Evolutionary conservation across 805 yeast species (phyloP), one percentile per base, ranked within the genome.

Genomic region (Yarrowia sp.): DNA sequence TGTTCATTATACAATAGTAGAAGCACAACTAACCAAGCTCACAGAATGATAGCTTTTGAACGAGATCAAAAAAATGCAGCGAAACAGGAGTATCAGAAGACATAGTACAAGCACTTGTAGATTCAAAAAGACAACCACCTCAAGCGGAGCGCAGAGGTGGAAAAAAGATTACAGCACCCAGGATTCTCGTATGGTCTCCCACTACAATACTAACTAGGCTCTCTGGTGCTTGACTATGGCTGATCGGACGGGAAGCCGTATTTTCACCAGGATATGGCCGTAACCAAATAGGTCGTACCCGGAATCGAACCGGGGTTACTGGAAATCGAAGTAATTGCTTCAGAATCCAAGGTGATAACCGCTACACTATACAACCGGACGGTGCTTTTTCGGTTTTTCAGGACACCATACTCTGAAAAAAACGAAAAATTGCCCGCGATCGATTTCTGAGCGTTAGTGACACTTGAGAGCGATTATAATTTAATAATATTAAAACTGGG

Each of bases 181-280:
- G 58, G 58, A 51, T 51, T 51, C 58, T 51, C 58, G 58, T 51
- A 51, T 51, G 58, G 58, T 51, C 58, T 51, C 58, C 58, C 58
- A 51, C 58, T 35, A 51, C 58, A 51, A 51, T 35, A 51, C 58
- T 51, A 51, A 51, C 58, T 51, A 51, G 58, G 58, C 42, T 51
- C 58, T 51, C 58, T 51, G 58, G 58, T 51, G 58, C 58, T 51
- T 51, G 58, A 51, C 58, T 51, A 51, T 51, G 58, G 58, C 58
- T 51, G 58, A 51, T 51, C 58, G 58, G 58, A 51, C 58, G 58
- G 58, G 58, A 51, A 51, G 58, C 58, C 58, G 58, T 51, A 51
- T 51, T 51, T 51, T 51, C 58, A 51, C 58, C 58, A 51, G 42
- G 58, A 51, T 51, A 33, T 51, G 58, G 58, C 58, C 58, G 58